Conservation (phyloP, 192 early-diverging fungal species). For the Coemansia sp. region DNA sequence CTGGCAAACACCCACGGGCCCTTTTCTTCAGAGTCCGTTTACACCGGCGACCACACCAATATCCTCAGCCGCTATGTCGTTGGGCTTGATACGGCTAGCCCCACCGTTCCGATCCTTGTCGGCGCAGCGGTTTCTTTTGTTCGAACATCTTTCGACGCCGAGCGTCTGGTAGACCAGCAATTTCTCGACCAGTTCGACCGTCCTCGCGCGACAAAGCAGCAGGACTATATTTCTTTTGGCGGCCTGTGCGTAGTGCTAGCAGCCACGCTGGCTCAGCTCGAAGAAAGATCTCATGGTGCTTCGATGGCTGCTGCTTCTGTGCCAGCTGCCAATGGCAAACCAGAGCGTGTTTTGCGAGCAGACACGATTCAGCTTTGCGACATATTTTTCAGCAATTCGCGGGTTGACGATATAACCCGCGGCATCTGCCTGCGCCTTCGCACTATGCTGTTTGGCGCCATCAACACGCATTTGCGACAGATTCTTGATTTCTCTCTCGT, state of each 20-base stretch:
- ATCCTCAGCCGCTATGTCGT: constrained; percentile 33
- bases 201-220: neutral
- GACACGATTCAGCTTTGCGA: neutral
- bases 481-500: neutral
- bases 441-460: neutral
- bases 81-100: constrained; percentile 25
- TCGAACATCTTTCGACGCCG: neutral
- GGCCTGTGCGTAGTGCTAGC: neutral
- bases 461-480: neutral
- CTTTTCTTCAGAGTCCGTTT: constrained; percentile 32
- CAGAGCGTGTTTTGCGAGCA: neutral
- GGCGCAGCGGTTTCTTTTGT: constrained; percentile 15
- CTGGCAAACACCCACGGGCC: constrained; percentile 42
- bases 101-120: constrained; percentile 19
- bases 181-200: neutral
- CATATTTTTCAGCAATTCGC: neutral
- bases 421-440: neutral
- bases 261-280: neutral
- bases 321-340: too few relatives aligned
- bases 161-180: neutral
- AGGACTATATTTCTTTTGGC: neutral
- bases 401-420: neutral
- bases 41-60: constrained; percentile 33
- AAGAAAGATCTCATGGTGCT: neutral
- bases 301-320: neutral